Base-by-base conservation (phyloP, 257 asterid species). In the Lavandula angustifolia region DNA sequence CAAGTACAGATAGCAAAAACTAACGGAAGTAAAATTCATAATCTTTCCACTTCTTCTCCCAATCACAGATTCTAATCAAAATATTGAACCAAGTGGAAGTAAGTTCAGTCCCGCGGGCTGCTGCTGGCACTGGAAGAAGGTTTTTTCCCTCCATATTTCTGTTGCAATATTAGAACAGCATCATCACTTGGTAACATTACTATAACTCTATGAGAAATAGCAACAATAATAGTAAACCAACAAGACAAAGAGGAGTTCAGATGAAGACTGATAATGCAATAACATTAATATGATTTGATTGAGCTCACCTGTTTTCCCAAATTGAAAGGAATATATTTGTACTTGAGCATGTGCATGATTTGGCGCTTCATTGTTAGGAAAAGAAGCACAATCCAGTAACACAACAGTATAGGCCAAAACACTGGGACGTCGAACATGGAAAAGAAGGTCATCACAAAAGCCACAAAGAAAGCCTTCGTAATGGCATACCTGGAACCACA, bases 331-430 rank as follows among this genome's bases (percentile, higher is more conserved):
- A 91, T 60, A 60, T 91, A 91, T 76, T 60, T 91, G 84, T 88
- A 86, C 76, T 91, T 91, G 54, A 91, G 73, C 98, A 91, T 91
- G 83, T 91, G 98, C 82, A 81, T 71, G 75, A 88, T 85, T 75
- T 88, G 98, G 54, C 96, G 88, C 80, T 84, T 91, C 98, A 91
- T 88, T 35, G 98, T 91, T 27, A 91, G 90, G 64, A 76, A 81
- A 56, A 91, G 82, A 66, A 91, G 90, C 17, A 88, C 95, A 58
- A 88, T 40, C 98, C 98, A 91, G 83, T 91, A 91, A 77, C 79
- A 83, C 68, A 91, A 64, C 62, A 91, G 73, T 74, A 91, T 83
- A 34, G 98, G 98, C 98, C 98, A 91, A 73, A 88, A 91, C 53
- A 86, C 98, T 3, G 95, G 96, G 68, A 91, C 96, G 66, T 91